Evolutionary conservation across 2,329 filamentous ascomycete species (phyloP).

Genomic region (Cyphellophora europaea): DNA sequence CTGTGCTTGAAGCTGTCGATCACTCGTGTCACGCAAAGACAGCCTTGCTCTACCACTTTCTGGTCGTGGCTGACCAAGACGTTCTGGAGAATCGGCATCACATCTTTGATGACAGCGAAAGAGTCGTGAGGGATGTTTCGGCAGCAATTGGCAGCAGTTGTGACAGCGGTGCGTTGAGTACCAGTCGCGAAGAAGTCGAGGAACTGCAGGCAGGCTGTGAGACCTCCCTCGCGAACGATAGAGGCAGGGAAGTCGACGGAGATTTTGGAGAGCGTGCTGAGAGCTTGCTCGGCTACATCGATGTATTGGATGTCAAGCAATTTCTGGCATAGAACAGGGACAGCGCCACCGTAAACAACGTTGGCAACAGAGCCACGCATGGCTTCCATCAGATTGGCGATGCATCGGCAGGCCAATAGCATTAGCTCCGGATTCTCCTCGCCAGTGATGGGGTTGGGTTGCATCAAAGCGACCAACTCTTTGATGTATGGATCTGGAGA

Average conservation of each 20-base stretch:
- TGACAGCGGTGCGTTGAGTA: constrained; percentile 92
- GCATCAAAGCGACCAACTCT: constrained; percentile 86
- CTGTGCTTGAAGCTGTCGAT: constrained; percentile 95
- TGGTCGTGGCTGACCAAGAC: constrained; percentile 90
- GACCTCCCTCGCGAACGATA: constrained; percentile 89
- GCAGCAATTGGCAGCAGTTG: constrained; percentile 95
- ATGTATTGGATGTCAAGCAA: constrained; percentile 94
- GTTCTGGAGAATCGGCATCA: constrained; percentile 90
- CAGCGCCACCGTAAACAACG: constrained; percentile 93
- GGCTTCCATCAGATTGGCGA: constrained; percentile 97
- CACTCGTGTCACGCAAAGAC: constrained; percentile 87
- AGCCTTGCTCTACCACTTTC: constrained; percentile 92
- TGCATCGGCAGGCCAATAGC: constrained; percentile 87
- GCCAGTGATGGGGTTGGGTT: constrained; percentile 66
- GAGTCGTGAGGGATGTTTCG: constrained; percentile 92
- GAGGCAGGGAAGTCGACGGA: constrained; percentile 90
- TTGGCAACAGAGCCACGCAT: constrained; percentile 86
- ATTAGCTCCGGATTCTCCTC: constrained; percentile 96
- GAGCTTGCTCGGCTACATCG: constrained; percentile 89
- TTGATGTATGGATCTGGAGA: constrained; percentile 91
- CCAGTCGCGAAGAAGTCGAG: constrained; percentile 97
- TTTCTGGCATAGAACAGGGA: constrained; percentile 90
- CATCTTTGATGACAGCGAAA: constrained; percentile 81
- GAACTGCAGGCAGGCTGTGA: constrained; percentile 92
- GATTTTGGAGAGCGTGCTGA: constrained; percentile 96